Base-by-base conservation (phyloP, 2,329 filamentous ascomycete species). In the Fonsecaea nubica region DNA sequence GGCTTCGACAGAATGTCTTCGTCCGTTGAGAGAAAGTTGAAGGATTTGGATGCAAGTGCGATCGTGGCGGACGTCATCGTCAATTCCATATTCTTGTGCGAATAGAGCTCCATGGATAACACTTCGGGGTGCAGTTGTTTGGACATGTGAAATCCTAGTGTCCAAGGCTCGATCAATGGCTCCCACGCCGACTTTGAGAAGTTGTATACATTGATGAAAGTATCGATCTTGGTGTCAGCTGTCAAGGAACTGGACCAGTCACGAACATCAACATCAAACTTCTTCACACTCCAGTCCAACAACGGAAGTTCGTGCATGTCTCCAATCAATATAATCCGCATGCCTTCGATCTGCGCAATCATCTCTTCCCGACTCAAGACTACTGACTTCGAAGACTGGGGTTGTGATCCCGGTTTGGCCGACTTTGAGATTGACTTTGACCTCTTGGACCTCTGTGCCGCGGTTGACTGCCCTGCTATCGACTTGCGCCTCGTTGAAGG, bases 111-210 rank as follows among this genome's bases (percentile, higher is more conserved):
- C 18, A 99, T 84, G 0, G 92, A 91, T 66, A 97, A 81, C 59
- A 91, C 84, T 42, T 94, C 91, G 0, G 90, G 91, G 50, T 87
- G 85, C 32, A 88, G 84, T 65, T 95, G 89, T 73, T 90, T 93
- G 0, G 91, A 89, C 76, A 98, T 87, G 69, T 96, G 92, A 72
- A 99, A 88, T 1, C 93, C 93, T n/a, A 98, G 84, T 71, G 94
- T 89, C 95, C 95, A 99, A 7, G 96, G 96, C 77, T 99, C 95
- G 32, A 99, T 88, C 38, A 99, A 81, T 2, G 95, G 95, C 77
- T 99, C 95, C 95, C 95, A 99, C 3, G 93, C 92, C 0, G 95
- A 99, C 77, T 99, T 99, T 13, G 95, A 95, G 80, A 99, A 99
- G 79, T 99, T 99, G 83, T 97, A 99, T 32, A 99, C 90, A 74